Conservation (phyloP, 371 early-diverging fungal genomes). For the Apophysomyces variabilis region DNA sequence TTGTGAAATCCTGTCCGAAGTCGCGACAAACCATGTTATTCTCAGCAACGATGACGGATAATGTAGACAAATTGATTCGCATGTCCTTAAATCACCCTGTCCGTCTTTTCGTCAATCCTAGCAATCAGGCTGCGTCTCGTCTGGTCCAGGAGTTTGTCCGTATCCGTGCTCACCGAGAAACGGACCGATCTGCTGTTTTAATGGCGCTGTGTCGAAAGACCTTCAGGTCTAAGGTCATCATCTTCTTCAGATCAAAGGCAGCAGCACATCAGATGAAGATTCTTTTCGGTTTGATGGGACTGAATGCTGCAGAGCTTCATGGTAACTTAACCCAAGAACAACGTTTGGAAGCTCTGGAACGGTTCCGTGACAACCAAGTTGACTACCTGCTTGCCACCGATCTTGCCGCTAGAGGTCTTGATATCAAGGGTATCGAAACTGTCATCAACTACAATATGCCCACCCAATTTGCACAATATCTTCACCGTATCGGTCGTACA, state of each 20-base stretch:
- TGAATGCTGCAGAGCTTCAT: conserved; percentile 96
- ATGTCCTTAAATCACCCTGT: conserved; percentile 92
- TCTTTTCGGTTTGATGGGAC: conserved; percentile 88
- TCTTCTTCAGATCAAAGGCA: conserved; percentile 94
- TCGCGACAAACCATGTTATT: conserved; percentile 98
- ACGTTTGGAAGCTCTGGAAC: conserved; percentile 89
- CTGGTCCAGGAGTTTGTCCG: conserved; percentile 97
- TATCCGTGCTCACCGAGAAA: conserved; percentile 84
- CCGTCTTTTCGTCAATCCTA: conserved; percentile 87
- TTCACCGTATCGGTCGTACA: conserved; percentile 99
- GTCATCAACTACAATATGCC: conserved; percentile 99
- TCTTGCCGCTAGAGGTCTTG: conserved; percentile 99
- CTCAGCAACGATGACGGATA: conserved; percentile 99
- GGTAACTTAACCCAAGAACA: conserved; percentile 97
- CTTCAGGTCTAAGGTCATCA: conserved; percentile 77
- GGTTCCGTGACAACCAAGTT: conserved; percentile 88
- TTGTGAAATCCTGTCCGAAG: conserved; percentile 90
- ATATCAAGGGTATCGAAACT: conserved; percentile 97
- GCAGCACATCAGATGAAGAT: conserved; percentile 97
- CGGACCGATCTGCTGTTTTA: conserved; percentile 85
- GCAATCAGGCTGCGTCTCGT: conserved; percentile 76
- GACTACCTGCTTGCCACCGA: conserved; percentile 98
- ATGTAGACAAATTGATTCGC: conserved; percentile 94
- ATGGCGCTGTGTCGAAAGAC: conserved; percentile 84
- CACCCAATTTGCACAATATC: conserved; percentile 91